Conservation (phyloP, 2,329 filamentous ascomycete genomes). For the Pestalotiopsis fici region DNA sequence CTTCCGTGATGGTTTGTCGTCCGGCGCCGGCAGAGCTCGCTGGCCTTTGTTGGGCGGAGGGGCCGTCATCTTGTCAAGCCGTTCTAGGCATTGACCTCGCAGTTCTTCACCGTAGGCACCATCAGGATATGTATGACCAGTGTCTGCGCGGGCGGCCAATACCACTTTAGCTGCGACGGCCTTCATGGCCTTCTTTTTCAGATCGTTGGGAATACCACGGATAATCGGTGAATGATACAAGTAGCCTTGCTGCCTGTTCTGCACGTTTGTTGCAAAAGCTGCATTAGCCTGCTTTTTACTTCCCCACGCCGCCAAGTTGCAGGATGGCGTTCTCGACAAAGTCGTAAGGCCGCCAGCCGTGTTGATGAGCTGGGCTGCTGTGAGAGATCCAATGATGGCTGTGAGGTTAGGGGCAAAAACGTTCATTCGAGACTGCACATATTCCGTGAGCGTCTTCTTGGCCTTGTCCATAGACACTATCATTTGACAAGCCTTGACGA, state of each 20-base stretch:
- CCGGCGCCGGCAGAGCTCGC: slow-evolving; percentile 85
- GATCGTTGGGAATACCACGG: slow-evolving; percentile 77
- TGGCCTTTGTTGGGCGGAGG: slow-evolving; percentile 86
- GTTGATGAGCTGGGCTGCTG: slow-evolving; percentile 95
- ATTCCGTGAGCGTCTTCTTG: slow-evolving; percentile 85
- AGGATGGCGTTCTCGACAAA: slow-evolving; percentile 88
- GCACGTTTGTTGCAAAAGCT: slow-evolving; percentile 90
- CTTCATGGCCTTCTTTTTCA: slow-evolving; percentile 92
- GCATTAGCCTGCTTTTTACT: slow-evolving; percentile 75
- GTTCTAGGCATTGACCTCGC: slow-evolving; percentile 78
- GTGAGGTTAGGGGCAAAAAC: slow-evolving; percentile 95
- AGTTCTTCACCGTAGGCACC: slow-evolving; percentile 83
- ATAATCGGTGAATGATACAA: slow-evolving; percentile 92
- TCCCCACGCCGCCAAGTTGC: slow-evolving; percentile 88
- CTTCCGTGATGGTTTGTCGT: slow-evolving; percentile 93
- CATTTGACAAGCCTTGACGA: slow-evolving; percentile 82
- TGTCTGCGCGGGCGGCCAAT: slow-evolving; percentile 88
- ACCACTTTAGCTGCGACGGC: slow-evolving; percentile 93
- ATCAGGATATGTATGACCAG: slow-evolving; percentile 78
- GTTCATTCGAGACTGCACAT: slow-evolving; percentile 96
- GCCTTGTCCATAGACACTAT: slow-evolving; percentile 84
- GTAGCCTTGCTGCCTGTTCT: slow-evolving; percentile 88
- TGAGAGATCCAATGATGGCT: slow-evolving; percentile 85
- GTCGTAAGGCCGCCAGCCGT: slow-evolving; percentile 86
- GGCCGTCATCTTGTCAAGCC: slow-evolving; percentile 90